phyloP scores from a whole-genome alignment of 306 rosid species.

The Inga oerstediana region DNA sequence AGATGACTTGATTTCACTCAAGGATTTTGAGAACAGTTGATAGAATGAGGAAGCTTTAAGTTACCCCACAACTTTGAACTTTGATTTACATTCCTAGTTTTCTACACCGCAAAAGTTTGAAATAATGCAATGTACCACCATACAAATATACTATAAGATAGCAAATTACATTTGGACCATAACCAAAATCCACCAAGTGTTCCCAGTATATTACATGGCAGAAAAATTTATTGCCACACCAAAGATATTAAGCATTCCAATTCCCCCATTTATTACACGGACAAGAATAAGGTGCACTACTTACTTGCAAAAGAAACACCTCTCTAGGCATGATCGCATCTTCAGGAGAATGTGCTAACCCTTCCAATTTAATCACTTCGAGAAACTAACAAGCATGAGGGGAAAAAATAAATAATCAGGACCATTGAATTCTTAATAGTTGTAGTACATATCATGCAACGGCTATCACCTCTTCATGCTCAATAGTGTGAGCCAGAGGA shows the following conservation, averaged over 20 bases:
- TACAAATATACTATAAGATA: not conserved
- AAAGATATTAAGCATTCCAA: not conserved
- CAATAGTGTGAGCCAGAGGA: slow-evolving; percentile 47
- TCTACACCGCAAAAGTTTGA: not conserved
- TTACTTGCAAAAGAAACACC: slow-evolving; percentile 77
- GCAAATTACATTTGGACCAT: not conserved
- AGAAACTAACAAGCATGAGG: slow-evolving; percentile 46
- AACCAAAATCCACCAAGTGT: slow-evolving; percentile 19
- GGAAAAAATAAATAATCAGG: not conserved
- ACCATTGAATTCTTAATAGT: not conserved
- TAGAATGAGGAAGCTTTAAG: not conserved
- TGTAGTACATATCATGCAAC: not conserved
- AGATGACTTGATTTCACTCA: not conserved
- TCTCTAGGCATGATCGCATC: slow-evolving; percentile 73
- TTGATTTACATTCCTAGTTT: slow-evolving; percentile 4
- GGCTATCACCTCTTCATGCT: slow-evolving; percentile 66
- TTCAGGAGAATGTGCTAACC: slow-evolving; percentile 72
- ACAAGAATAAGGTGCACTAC: slow-evolving; percentile 6
- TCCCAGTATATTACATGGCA: not conserved
- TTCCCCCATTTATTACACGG: not conserved
- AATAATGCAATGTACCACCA: not conserved
- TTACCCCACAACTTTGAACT: slow-evolving; percentile 1
- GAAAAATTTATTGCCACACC: not conserved
- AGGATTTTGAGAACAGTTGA: not conserved
- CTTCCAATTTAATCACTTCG: slow-evolving; percentile 78